Percentiles rank a stretch among this genome's conserved stretches.
Evolutionary conservation across 768 basidiomycete species (phyloP).

Genomic region (Rhizopogon rudus): DNA sequence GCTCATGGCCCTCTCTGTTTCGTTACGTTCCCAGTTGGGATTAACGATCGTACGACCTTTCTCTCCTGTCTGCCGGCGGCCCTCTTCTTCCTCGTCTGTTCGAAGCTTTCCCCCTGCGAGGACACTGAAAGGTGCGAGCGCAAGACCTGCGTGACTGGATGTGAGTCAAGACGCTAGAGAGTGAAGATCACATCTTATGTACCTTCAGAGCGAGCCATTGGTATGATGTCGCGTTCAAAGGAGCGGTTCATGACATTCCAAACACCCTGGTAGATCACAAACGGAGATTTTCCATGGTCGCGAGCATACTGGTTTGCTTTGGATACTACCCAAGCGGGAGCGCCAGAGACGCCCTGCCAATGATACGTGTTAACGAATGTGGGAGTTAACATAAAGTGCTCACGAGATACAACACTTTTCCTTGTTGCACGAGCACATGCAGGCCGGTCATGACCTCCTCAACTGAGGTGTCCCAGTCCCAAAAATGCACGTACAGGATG

Average conservation of each 20-base stretch:
- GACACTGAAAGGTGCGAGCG: slow-evolving; percentile 39
- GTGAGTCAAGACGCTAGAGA: slow-evolving; percentile 12
- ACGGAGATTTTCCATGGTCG: slow-evolving; percentile 40
- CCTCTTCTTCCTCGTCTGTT: slow-evolving; percentile 33
- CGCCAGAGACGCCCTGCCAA: slow-evolving; percentile 30
- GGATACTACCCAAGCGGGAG: slow-evolving; percentile 42
- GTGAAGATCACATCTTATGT: neutral
- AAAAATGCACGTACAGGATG: slow-evolving; percentile 31
- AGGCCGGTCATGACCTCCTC: slow-evolving; percentile 55
- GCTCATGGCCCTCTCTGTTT: slow-evolving; percentile 36
- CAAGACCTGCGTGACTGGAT: slow-evolving; percentile 23
- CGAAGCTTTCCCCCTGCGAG: slow-evolving; percentile 37
- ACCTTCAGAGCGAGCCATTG: slow-evolving; percentile 27
- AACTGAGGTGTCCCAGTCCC: slow-evolving; percentile 43
- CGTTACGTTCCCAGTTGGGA: slow-evolving; percentile 38
- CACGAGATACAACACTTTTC: slow-evolving; percentile 46
- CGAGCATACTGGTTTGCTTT: slow-evolving; percentile 44
- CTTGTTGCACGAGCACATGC: slow-evolving; percentile 42
- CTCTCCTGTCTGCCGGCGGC: slow-evolving; percentile 12
- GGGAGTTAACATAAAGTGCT: neutral
- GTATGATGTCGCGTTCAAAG: slow-evolving; percentile 51
- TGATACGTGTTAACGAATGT: neutral
- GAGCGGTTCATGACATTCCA: slow-evolving; percentile 39
- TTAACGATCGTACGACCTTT: slow-evolving; percentile 20
- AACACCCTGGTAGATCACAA: slow-evolving; percentile 43